These are phyloP conservation scores for Penicillium thymicola DNA, from an alignment of 2,329 filamentous ascomycete genomes.

Conservation along the genomic window DNA sequence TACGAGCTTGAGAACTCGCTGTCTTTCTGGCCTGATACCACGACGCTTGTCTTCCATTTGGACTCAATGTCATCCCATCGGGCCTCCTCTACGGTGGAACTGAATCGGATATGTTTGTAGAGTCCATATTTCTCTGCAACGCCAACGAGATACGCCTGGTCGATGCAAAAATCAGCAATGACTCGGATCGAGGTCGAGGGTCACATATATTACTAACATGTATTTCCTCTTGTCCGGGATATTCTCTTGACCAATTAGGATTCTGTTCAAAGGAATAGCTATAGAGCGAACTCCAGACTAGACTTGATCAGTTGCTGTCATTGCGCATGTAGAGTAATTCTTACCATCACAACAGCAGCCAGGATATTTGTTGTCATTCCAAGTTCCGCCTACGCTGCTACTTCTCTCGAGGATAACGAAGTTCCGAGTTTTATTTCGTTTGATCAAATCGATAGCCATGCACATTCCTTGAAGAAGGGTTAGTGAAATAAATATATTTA, in stretches of 20 bases:
- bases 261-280: slow-evolving; percentile 61
- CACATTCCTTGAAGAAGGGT: slow-evolving; percentile 45
- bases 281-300: slow-evolving; percentile 55
- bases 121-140: slow-evolving; percentile 55
- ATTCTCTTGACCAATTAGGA: slow-evolving; percentile 56
- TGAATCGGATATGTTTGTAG: slow-evolving; percentile 58
- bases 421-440: slow-evolving; percentile 18
- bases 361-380: slow-evolving; percentile 53
- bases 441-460: slow-evolving; percentile 57
- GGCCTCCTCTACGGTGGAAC: slow-evolving; percentile 52
- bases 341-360: slow-evolving; percentile 54
- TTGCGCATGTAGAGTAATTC: not conserved
- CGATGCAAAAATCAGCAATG: not conserved
- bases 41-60: slow-evolving; percentile 52
- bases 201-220: slow-evolving; percentile 33
- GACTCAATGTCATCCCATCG: slow-evolving; percentile 53
- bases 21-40: slow-evolving; percentile 52
- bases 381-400: slow-evolving; percentile 21
- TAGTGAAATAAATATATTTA: not conserved
- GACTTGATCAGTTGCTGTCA: not conserved
- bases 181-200: not conserved
- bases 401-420: slow-evolving; percentile 24
- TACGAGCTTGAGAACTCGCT: slow-evolving; percentile 53
- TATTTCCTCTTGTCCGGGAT: slow-evolving; percentile 60
- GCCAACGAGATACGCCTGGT: slow-evolving; percentile 49